These are phyloP conservation scores for Neoscytalidium dimidiatum DNA, from an alignment of 2,329 filamentous ascomycete species.

Conservation along the genomic window DNA sequence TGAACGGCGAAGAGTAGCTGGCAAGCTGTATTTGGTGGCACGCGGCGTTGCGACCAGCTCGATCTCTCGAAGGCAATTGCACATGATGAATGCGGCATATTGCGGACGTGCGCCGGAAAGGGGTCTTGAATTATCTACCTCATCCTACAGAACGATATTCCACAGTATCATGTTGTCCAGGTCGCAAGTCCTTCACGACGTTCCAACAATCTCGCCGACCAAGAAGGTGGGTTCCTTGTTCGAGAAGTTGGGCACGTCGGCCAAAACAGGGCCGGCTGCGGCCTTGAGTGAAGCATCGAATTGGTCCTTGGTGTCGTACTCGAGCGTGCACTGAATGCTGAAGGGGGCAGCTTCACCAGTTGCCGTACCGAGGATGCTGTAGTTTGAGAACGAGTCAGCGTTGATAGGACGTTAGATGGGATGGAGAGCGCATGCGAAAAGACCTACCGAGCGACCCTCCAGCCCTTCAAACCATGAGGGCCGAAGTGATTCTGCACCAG, in stretches of 20 bases:
- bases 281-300: conserved; percentile 30
- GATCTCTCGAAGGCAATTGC: too few relatives aligned
- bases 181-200: neutral
- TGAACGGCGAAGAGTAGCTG: neutral
- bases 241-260: conserved; percentile 37
- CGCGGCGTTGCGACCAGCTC: too few relatives aligned
- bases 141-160: neutral
- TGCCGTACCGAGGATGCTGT: conserved; percentile 27
- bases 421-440: neutral
- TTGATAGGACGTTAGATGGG: neutral
- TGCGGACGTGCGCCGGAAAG: too few relatives aligned
- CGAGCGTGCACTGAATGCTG: conserved; percentile 36
- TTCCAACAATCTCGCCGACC: conserved; percentile 29
- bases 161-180: neutral
- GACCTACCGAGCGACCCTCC: conserved; percentile 5
- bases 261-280: conserved; percentile 30
- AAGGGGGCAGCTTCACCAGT: conserved; percentile 29
- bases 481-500: conserved; percentile 35
- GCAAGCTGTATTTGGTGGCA: too few relatives aligned
- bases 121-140: too few relatives aligned
- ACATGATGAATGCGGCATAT: too few relatives aligned
- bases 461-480: conserved; percentile 33
- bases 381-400: neutral
- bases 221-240: conserved; percentile 33
- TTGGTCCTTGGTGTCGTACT: conserved; percentile 29